phyloP scores from a whole-genome alignment of 306 rosid genomes.

The Cucumis hystrix region DNA sequence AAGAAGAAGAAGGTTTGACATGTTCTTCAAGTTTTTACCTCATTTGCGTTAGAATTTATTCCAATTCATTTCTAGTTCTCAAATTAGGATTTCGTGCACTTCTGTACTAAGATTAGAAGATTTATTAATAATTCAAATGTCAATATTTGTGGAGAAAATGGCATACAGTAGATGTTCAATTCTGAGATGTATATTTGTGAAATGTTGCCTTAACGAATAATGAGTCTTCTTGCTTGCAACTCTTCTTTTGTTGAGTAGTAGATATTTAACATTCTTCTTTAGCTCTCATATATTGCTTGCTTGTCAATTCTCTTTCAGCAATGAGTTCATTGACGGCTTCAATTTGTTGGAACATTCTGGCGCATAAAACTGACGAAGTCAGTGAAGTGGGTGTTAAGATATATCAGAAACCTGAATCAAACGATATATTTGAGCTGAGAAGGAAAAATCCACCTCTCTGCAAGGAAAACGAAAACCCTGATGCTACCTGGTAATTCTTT shows the following conservation, averaged over 20 bases:
- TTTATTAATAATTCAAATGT: not conserved
- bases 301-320: constrained; percentile 42
- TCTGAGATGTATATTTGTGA: not conserved
- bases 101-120: not conserved
- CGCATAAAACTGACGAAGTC: constrained; percentile 78
- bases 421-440: constrained; percentile 63
- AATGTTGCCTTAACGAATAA: not conserved
- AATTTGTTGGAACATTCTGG: constrained; percentile 92
- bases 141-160: not conserved
- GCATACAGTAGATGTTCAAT: not conserved
- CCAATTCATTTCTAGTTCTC: not conserved
- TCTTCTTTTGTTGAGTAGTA: not conserved
- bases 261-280: not conserved
- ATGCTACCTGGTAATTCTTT: constrained; percentile 68
- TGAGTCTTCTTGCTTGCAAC: not conserved
- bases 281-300: not conserved
- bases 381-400: constrained; percentile 79
- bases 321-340: constrained; percentile 55
- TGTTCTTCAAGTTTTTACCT: not conserved
- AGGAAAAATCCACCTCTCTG: constrained; percentile 75
- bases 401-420: constrained; percentile 87
- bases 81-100: not conserved
- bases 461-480: constrained; percentile 86
- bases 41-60: not conserved
- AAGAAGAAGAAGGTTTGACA: constrained; percentile 80